Base-by-base conservation (phyloP, 768 basidiomycete species). In the Tylopilus vinaceipallidus region DNA sequence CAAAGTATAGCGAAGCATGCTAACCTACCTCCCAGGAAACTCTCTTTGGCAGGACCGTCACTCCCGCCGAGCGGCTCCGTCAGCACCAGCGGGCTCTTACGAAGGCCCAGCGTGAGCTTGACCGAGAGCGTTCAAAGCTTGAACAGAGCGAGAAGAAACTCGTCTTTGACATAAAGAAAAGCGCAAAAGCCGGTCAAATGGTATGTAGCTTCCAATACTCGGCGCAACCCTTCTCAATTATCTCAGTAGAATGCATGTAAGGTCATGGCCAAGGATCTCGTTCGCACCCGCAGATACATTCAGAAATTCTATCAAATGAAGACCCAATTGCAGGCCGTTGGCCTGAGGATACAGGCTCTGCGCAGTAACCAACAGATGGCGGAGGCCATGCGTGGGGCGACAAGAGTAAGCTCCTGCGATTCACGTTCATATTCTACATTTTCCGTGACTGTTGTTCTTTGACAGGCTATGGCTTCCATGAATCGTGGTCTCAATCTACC, bases 271-370 rank as follows among this genome's bases (percentile, higher is more conserved):
- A 98, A 97, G 70, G 97, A 99, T 66, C 86, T 99, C 49, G 93
- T 98, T 55, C 83, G 97, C 56, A 98, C 95, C 11, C 80, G 97
- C 42, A 82, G 90, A 62, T 98, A 99, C 66, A 78, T 94, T 22
- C 93, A 98, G 72, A 98, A 98, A 69, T 99, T 99, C 76, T 91
- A 97, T 66, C 92, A 95, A 66, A 98, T 99, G 95, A 83, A 91
- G 49, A 98, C 97, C 3, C 97, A 98, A 65, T 79, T 99, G 2
- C 97, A 99, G 70, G 97, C 95, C 6, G 91, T 99, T 35, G 84
- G 88, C 11, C 75, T 99, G 49, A 80, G 97, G 54, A 95, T 99
- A 77, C 97, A 99, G 70, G 93, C 94, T 7, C 75, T 99, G 50
- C 76, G 97, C 63, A 95, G 91, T 65, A 98, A 98, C 66, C 93